Conservation (phyloP, 805 yeast genomes). For the Ogataea thermomethanolica region DNA sequence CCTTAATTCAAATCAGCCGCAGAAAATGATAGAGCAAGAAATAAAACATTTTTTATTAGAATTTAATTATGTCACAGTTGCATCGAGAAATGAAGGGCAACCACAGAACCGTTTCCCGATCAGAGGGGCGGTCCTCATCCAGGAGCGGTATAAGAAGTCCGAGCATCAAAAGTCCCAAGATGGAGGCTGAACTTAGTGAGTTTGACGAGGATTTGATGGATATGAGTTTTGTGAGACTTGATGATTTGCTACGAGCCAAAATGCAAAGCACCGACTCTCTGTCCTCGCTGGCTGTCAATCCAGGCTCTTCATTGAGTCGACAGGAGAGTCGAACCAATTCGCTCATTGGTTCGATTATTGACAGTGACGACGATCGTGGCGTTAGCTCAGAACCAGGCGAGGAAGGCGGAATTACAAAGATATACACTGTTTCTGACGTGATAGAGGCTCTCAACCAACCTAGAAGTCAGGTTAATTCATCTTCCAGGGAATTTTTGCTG, state of each 20-base stretch:
- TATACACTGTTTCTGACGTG: constrained; percentile 41
- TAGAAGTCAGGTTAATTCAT: constrained; percentile 43
- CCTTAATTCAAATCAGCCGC: constrained; percentile 2
- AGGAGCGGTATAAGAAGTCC: constrained; percentile 16
- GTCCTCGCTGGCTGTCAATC: not conserved
- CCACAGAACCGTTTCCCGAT: not conserved
- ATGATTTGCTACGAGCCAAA: constrained; percentile 20
- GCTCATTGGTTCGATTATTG: constrained; percentile 21
- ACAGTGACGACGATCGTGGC: constrained; percentile 12
- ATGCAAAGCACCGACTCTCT: constrained; percentile 9
- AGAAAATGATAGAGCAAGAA: constrained; percentile 1
- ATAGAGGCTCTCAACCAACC: constrained; percentile 40
- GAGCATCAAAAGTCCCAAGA: constrained; percentile 9
- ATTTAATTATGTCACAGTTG: constrained; percentile 17
- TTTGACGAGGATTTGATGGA: constrained; percentile 23
- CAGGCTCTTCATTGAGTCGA: constrained; percentile 11
- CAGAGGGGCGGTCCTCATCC: constrained; percentile 19
- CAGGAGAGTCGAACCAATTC: constrained; percentile 30
- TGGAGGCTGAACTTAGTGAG: constrained; percentile 16
- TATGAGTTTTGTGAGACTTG: constrained; percentile 19
- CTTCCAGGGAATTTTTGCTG: constrained; percentile 45
- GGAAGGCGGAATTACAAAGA: constrained; percentile 14
- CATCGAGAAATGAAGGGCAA: constrained; percentile 18
- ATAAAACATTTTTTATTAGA: not conserved
- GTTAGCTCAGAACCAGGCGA: constrained; percentile 8